Evolutionary conservation across 1,284 basidiomycete genomes (phyloP), one percentile per base, ranked within the genome.

Genomic region (Boletellus deceptivus): DNA sequence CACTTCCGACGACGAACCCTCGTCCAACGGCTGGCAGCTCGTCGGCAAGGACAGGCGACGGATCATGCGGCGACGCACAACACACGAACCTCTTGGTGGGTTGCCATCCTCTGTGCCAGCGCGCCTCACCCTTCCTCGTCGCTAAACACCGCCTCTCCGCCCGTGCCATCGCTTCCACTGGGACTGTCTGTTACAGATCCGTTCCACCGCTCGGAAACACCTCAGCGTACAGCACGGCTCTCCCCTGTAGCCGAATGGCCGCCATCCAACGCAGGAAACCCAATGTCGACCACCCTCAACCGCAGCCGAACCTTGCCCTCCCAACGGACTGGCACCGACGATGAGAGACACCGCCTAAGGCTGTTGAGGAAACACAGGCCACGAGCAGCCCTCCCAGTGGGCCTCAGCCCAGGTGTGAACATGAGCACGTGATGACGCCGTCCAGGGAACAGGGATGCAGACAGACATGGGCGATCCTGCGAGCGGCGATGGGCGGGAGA

Each of bases 291-390:
- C 42, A 61, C 67, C n/a, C 67, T 70, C 24, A 72, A 71, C 40
- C 74, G 84, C 33, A 85, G 85, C 62, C 74, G 78, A 55, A 87
- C 84, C 31, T 54, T 87, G 50, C 84, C 84, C 7, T 75, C 77
- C 2, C 65, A 63, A 16, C 62, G 67, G 52, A 58, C 47, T 52
- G 50, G 62, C 47, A 48, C 56, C 20, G 72, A 72, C 29, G 72
- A 73, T 31, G 73, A 75, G 36, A 68, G 68, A 49, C 70, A 64
- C 20, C 67, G 68, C 11, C 59, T 72, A 36, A 72, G 75, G 55
- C 63, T 80, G 24, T 59, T 80, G 45, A 73, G 72, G 58, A 82
- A 80, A 61, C 75, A 77, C 57, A 78, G 73, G 58, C 72, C 67
- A 35, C 75, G 75, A 29, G 53, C 64, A 41, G 57, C 29, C 17